Evolutionary conservation across 768 basidiomycete species (phyloP).

Genomic region (Porphyrellus cyaneotinctus): DNA sequence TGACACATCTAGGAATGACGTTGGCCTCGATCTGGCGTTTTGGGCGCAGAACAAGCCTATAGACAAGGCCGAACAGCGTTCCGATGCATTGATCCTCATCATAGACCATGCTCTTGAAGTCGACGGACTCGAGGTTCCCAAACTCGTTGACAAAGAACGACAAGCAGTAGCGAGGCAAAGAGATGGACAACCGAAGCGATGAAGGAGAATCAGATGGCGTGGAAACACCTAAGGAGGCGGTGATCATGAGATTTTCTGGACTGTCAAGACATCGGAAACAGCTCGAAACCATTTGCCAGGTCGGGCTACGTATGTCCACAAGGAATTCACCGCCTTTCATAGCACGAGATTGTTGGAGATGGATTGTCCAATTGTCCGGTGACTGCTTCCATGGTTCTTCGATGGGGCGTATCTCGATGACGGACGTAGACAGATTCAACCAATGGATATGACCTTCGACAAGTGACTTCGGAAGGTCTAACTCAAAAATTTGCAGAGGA

Average conservation of each 20-base stretch:
- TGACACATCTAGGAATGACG: background rate
- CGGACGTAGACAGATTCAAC: background rate
- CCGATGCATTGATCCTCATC: background rate
- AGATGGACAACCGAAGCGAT: background rate
- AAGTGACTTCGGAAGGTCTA: slow-evolving; percentile 17
- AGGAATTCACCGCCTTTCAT: background rate
- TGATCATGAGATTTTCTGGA: background rate
- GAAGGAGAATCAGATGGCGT: background rate
- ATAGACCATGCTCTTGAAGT: background rate
- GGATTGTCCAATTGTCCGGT: background rate
- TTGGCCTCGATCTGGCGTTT: background rate
- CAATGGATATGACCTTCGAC: background rate
- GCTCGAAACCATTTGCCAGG: background rate
- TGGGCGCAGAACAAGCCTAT: background rate
- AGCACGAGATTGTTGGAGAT: background rate
- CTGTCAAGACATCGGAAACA: background rate
- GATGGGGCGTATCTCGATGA: background rate
- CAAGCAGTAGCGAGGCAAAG: background rate
- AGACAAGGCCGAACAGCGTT: background rate
- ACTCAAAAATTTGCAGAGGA: slow-evolving; percentile 8
- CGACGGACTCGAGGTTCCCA: background rate
- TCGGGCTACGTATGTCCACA: background rate
- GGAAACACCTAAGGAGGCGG: background rate
- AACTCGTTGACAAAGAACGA: background rate
- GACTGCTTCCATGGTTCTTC: background rate